These are phyloP conservation scores for Rhodosporidiobolus sp. DNA, from an alignment of 768 basidiomycete genomes.

Conservation along the genomic window DNA sequence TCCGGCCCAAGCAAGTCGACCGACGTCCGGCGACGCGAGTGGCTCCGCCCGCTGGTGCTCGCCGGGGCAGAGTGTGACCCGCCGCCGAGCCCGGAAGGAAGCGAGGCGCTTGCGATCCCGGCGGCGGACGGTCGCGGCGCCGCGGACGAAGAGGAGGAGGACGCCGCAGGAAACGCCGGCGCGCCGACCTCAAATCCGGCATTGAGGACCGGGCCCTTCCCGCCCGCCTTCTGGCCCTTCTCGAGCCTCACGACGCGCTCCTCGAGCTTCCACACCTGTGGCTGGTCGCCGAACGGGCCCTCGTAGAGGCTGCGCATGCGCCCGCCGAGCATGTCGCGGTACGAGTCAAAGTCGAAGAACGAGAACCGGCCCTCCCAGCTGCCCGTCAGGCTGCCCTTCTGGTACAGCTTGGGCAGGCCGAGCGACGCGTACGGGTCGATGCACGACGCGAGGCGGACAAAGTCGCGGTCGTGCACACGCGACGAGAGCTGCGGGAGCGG, in stretches of 20 bases:
- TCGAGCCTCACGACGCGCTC: slow-evolving; percentile 32
- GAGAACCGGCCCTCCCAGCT: slow-evolving; percentile 46
- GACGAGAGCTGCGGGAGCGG: slow-evolving; percentile 41
- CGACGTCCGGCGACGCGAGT: not conserved
- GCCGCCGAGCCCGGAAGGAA: too few relatives aligned
- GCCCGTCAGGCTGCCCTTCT: slow-evolving; percentile 36
- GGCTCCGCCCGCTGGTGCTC: not conserved
- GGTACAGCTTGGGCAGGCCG: slow-evolving; percentile 42
- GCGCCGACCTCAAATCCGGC: slow-evolving; percentile 42
- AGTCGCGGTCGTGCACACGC: slow-evolving; percentile 48
- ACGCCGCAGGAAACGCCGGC: not conserved
- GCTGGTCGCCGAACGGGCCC: slow-evolving; percentile 74
- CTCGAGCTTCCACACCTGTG: slow-evolving; percentile 78
- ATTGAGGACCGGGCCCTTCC: slow-evolving; percentile 43
- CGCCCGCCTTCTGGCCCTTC: slow-evolving; percentile 38
- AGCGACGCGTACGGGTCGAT: slow-evolving; percentile 46
- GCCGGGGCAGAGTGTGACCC: not conserved
- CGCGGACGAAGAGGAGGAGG: not conserved
- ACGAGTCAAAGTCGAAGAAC: slow-evolving; percentile 74
- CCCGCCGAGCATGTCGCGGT: slow-evolving; percentile 55
- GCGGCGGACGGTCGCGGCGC: not conserved
- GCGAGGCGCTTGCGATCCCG: not conserved
- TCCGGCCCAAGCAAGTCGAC: not conserved
- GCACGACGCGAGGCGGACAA: slow-evolving; percentile 46
- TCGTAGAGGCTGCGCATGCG: slow-evolving; percentile 60